Evolutionary conservation across 257 asterid species (phyloP).

Genomic region (Rubia yunnanensis): DNA sequence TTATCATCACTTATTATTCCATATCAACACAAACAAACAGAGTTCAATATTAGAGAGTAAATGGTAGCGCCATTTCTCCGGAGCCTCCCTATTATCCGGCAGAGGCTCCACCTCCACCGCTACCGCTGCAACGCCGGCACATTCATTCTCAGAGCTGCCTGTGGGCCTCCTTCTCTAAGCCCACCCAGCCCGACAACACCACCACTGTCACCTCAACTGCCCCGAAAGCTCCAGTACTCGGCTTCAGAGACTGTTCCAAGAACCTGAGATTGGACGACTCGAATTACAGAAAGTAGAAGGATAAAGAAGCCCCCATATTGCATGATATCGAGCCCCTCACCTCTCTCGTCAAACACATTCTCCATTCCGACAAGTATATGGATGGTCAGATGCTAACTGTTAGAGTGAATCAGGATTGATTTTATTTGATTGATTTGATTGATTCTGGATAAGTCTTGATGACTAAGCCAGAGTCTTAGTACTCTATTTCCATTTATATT

Average conservation of each 20-base stretch:
- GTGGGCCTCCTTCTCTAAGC: slow-evolving; percentile 31
- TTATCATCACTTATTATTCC: no score
- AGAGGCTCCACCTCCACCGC: slow-evolving; percentile 31
- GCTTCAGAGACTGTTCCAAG: slow-evolving; percentile 28
- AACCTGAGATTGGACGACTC: slow-evolving; percentile 34
- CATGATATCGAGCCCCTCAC: slow-evolving; percentile 58
- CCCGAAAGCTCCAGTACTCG: slow-evolving; percentile 12
- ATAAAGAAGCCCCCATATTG: slow-evolving; percentile 50
- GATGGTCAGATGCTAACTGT: no score
- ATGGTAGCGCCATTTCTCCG: slow-evolving; percentile 60
- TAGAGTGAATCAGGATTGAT: no score
- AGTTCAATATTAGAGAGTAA: neutral
- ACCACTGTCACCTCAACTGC: slow-evolving; percentile 11
- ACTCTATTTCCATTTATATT: no score
- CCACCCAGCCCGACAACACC: slow-evolving; percentile 22
- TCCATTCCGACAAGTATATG: slow-evolving; percentile 78
- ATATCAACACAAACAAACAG: no score
- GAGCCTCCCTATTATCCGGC: slow-evolving; percentile 49
- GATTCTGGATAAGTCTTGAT: no score
- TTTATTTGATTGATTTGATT: no score
- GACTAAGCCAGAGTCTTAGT: no score
- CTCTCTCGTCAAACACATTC: slow-evolving; percentile 51
- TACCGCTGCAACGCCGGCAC: slow-evolving; percentile 15
- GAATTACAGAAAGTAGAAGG: slow-evolving; percentile 56
- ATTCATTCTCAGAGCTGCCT: slow-evolving; percentile 21